Base-by-base conservation (phyloP, 306 rosid genomes). In the Acacia confusa region DNA sequence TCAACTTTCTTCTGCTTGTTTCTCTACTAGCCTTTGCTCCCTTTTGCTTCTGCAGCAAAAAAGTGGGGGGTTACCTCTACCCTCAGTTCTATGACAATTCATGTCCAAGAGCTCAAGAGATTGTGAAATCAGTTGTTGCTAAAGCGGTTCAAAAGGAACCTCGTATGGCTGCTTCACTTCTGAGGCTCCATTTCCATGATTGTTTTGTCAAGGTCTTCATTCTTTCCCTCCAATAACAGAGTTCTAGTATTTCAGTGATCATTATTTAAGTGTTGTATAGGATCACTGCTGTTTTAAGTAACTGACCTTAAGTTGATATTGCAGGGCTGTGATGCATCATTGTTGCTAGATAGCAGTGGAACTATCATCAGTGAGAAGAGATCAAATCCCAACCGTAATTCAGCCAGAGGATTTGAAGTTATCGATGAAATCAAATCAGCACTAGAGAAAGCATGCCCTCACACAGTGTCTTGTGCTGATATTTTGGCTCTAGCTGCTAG, bases 291-390 rank as follows among this genome's bases (percentile, higher is more conserved):
- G 70, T 53, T 65, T 65, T 45, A 75, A 43, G 20, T 75, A 27
- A 45, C 36, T 52, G 36, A 79, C 77, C 15, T 61, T 17, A 32
- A 20, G 28, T 69, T 66, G 64, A 47, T 83, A 50, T 77, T 86
- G 83, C 90, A 95, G 97, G 99, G 99, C 4, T 93, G 99, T 81
- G 99, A 95, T 85, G 99, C 91, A 72, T 95, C 99, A 38, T 0
- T 95, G 44, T 82, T 95, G 79, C 25, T 95, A 78, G 99, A 95
- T 77, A 89, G 89, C 82, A 86, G 78, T 75, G 91, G 88, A 70
- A 78, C 75, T 76, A 87, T 90, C 27, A 76, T 44, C 16, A 89
- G 93, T 47, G 99, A 95, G 88, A 95, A 93, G 81, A 76, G 84
- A 40, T 90, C 99, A 14, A 86, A 86, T 81, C 96, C 99, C 0